A percentile compares a stretch with the other conserved stretches of the same genome.
phyloP scores from a whole-genome alignment of 805 yeast species.

The Saccharomycopsis sp. region DNA sequence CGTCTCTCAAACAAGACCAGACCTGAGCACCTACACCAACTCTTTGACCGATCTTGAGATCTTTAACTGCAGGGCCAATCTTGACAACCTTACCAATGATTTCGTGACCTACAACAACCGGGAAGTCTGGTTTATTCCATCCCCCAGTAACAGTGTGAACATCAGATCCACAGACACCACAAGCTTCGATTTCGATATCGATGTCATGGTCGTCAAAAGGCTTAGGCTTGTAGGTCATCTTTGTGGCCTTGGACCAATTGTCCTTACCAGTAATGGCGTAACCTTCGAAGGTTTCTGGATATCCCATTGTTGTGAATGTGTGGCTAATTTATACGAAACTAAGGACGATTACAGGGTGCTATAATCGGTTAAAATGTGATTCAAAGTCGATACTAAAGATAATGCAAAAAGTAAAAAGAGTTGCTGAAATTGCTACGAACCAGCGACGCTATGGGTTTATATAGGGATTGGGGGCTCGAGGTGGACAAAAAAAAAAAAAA shows the following conservation, averaged over 20 bases:
- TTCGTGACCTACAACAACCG: slow-evolving; percentile 46
- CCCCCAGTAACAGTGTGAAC: slow-evolving; percentile 45
- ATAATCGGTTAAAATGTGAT: background rate
- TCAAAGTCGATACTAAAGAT: background rate
- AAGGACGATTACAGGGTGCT: background rate
- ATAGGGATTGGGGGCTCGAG: background rate
- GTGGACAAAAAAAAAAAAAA: background rate
- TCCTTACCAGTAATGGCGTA: slow-evolving; percentile 32
- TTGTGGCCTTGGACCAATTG: slow-evolving; percentile 31
- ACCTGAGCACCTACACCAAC: slow-evolving; percentile 43
- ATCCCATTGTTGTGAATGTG: slow-evolving; percentile 24
- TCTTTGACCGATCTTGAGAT: slow-evolving; percentile 36
- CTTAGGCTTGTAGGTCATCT: slow-evolving; percentile 31
- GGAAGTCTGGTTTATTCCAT: slow-evolving; percentile 39
- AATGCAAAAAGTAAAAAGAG: background rate
- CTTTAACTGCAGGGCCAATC: slow-evolving; percentile 37
- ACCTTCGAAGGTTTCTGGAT: slow-evolving; percentile 35
- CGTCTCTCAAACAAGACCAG: slow-evolving; percentile 29
- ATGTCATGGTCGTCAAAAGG: slow-evolving; percentile 33
- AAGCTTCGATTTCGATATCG: slow-evolving; percentile 35
- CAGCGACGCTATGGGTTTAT: background rate
- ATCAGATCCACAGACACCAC: slow-evolving; percentile 59
- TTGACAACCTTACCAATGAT: slow-evolving; percentile 22
- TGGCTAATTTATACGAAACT: background rate
- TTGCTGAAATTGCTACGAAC: background rate